phyloP scores from a whole-genome alignment of 805 yeast species.

The Cyberlindnera meyerae region DNA sequence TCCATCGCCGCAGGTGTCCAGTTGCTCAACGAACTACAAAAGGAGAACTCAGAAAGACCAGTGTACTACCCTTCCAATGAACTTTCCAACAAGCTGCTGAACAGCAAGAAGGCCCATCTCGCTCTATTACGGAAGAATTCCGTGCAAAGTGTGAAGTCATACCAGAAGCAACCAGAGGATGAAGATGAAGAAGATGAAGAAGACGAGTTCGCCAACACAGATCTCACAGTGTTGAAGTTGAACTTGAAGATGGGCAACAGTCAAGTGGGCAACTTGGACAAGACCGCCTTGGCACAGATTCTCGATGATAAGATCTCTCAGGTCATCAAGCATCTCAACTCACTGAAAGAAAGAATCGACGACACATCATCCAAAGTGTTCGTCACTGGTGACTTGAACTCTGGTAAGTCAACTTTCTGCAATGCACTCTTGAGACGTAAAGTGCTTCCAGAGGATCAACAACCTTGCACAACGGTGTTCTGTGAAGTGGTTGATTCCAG shows the following conservation, averaged over 20 bases:
- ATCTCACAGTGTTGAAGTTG: conserved; percentile 59
- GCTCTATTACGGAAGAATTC: conserved; percentile 46
- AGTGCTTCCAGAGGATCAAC: conserved; percentile 91
- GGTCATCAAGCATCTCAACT: conserved; percentile 60
- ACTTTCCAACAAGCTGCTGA: conserved; percentile 29
- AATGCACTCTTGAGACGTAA: conserved; percentile 77
- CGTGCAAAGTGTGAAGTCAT: conserved; percentile 15
- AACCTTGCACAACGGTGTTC: conserved; percentile 94
- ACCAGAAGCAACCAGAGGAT: conserved; percentile 18
- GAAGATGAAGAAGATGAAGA: conserved; percentile 15
- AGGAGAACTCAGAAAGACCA: conserved; percentile 57
- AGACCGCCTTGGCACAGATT: conserved; percentile 61
- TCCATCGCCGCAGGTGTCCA: conserved; percentile 51
- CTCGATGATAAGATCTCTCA: conserved; percentile 63
- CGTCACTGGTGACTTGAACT: conserved; percentile 93
- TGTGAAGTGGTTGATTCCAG: conserved; percentile 88
- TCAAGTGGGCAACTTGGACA: conserved; percentile 55
- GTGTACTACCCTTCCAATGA: conserved; percentile 54
- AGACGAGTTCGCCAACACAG: conserved; percentile 26
- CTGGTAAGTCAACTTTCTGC: conserved; percentile 95
- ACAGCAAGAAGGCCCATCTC: conserved; percentile 46
- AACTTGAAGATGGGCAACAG: conserved; percentile 50
- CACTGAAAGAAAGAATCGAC: conserved; percentile 77
- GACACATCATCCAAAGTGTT: conserved; percentile 92
- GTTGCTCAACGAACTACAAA: conserved; percentile 44